Evolutionary conservation across 2,329 filamentous ascomycete genomes (phyloP).

Genomic region (Arthrobotrys sphaeroides): DNA sequence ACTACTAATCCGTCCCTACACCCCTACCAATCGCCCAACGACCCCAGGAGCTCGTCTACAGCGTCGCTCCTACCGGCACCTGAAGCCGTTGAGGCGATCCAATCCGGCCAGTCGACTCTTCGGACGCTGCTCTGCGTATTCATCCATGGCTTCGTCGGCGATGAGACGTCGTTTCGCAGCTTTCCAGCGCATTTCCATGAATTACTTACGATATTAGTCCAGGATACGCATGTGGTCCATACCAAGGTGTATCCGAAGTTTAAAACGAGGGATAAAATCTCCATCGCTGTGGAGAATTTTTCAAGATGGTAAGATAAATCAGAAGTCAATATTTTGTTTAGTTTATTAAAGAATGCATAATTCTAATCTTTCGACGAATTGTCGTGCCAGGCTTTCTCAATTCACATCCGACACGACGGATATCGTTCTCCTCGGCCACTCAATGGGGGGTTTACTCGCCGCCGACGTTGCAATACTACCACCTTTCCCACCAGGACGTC

Average conservation of each 20-base stretch:
- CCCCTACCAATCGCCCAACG: slow-evolving; percentile 40
- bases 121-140: slow-evolving; percentile 78
- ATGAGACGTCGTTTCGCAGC: slow-evolving; percentile 84
- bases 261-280: slow-evolving; percentile 76
- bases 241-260: slow-evolving; percentile 86
- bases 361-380: background rate
- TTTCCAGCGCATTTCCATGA: slow-evolving; percentile 89
- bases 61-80: slow-evolving; percentile 42
- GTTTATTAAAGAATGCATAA: slow-evolving; percentile 54
- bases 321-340: slow-evolving; percentile 71
- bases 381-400: slow-evolving; percentile 35
- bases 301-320: slow-evolving; percentile 71
- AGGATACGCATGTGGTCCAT: slow-evolving; percentile 76
- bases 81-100: slow-evolving; percentile 29
- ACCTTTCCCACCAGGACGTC: slow-evolving; percentile 53
- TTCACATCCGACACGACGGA: slow-evolving; percentile 68
- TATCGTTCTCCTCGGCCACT: slow-evolving; percentile 84
- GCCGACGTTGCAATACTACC: slow-evolving; percentile 78
- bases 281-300: slow-evolving; percentile 81
- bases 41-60: slow-evolving; percentile 40
- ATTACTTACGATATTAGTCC: slow-evolving; percentile 71
- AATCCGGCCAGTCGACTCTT: slow-evolving; percentile 19
- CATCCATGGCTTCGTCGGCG: slow-evolving; percentile 90
- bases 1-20: slow-evolving; percentile 38
- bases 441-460: slow-evolving; percentile 85